A percentile compares a stretch with the other conserved stretches of the same genome.
Evolutionary conservation across 2,329 filamentous ascomycete species (phyloP).

Genomic region (Fusarium armeniacum): DNA sequence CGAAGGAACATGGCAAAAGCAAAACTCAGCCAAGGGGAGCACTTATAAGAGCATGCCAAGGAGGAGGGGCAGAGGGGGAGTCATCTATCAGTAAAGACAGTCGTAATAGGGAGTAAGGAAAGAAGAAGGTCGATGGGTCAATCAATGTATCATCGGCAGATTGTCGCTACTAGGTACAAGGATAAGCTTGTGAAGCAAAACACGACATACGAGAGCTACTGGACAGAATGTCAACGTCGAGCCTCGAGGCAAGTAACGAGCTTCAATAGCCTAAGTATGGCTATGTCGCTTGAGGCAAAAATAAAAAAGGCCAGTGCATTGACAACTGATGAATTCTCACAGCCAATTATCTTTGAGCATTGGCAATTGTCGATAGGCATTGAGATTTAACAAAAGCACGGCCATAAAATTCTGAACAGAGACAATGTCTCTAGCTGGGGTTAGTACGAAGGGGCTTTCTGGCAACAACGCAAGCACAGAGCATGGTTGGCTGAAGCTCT

Average conservation of each 20-base stretch:
- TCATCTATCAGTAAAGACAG: conserved; percentile 22
- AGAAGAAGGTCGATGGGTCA: conserved; percentile 36
- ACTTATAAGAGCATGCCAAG: conserved; percentile 33
- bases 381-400: conserved; percentile 22
- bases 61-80: conserved; percentile 21
- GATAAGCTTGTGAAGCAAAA: conserved; percentile 42
- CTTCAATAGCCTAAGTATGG: conserved; percentile 31
- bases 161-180: conserved; percentile 27
- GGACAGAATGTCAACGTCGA: conserved; percentile 30
- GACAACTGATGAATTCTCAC: conserved; percentile 9
- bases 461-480: conserved; percentile 10
- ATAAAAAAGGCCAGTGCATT: conserved; percentile 12
- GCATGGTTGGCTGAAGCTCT: conserved; percentile 34
- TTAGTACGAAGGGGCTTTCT: conserved; percentile 26
- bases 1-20: conserved; percentile 40
- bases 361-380: conserved; percentile 13
- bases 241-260: conserved; percentile 21
- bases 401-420: conserved; percentile 23
- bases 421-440: conserved; percentile 24
- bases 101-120: conserved; percentile 21
- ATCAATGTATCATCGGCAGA: conserved; percentile 33
- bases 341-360: conserved; percentile 28
- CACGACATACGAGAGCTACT: conserved; percentile 39
- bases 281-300: conserved; percentile 33
- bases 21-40: conserved; percentile 34